Conservation (phyloP, 2,329 filamentous ascomycete species). For the Akanthomyces dipterigenus region DNA sequence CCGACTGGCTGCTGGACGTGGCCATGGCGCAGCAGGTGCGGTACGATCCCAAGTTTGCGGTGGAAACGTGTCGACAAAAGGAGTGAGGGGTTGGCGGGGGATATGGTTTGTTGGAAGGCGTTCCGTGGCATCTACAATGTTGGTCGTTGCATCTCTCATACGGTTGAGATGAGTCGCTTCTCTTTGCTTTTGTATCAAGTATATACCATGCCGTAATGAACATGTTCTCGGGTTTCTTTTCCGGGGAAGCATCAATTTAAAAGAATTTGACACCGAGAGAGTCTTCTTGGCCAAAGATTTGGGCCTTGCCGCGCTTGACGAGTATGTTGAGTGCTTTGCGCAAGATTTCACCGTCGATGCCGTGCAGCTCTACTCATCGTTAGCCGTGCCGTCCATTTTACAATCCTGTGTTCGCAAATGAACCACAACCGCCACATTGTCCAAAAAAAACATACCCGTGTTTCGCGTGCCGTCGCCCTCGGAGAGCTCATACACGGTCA, state of each 20-base stretch:
- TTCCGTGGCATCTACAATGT: too few relatives aligned
- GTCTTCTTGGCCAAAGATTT: slow-evolving; percentile 86
- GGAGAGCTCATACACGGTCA: slow-evolving; percentile 87
- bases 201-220: slow-evolving; percentile 4
- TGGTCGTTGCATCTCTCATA: background rate
- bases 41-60: slow-evolving; percentile 58
- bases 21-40: slow-evolving; percentile 79
- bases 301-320: slow-evolving; percentile 85
- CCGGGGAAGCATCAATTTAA: slow-evolving; percentile 36
- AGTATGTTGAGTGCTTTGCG: slow-evolving; percentile 71
- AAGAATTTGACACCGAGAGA: slow-evolving; percentile 96
- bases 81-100: background rate
- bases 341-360: slow-evolving; percentile 79
- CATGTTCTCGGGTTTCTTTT: background rate
- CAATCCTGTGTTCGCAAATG: too few relatives aligned
- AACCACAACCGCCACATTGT: too few relatives aligned
- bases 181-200: background rate
- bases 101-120: background rate
- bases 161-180: background rate
- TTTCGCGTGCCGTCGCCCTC: slow-evolving; percentile 75
- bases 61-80: slow-evolving; percentile 35
- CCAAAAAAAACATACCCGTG: slow-evolving; percentile 47
- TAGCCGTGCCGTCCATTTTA: background rate
- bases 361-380: slow-evolving; percentile 62
- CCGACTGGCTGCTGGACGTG: slow-evolving; percentile 85